Conservation (phyloP, 2,329 filamentous ascomycete genomes). For the Aspergillus bombycis region DNA sequence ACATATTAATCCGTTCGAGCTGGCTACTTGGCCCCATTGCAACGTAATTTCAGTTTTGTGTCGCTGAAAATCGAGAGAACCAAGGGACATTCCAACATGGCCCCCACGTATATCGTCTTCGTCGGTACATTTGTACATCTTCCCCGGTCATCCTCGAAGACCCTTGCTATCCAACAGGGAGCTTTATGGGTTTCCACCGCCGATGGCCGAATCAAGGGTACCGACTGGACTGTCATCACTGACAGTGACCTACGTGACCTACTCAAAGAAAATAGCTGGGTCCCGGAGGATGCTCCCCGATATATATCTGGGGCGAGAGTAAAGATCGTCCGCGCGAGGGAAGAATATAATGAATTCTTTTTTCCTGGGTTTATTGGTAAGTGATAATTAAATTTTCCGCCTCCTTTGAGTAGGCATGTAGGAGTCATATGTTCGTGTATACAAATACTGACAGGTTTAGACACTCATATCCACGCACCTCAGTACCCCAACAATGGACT, state of each 20-base stretch:
- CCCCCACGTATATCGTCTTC: constrained; percentile 50
- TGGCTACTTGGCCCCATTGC: background rate
- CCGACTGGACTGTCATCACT: constrained; percentile 35
- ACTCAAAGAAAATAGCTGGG: constrained; percentile 38
- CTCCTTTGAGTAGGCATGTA: too few relatives aligned
- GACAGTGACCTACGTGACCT: constrained; percentile 30
- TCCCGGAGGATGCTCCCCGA: constrained; percentile 17
- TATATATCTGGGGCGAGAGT: constrained; percentile 26
- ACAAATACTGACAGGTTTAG: constrained; percentile 48
- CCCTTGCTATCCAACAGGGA: constrained; percentile 57
- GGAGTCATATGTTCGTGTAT: background rate
- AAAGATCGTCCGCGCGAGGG: constrained; percentile 42
- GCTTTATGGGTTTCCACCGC: constrained; percentile 38
- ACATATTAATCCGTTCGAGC: background rate
- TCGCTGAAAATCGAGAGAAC: background rate
- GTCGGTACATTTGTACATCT: constrained; percentile 65
- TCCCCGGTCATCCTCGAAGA: constrained; percentile 49
- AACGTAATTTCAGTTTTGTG: background rate
- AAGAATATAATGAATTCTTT: constrained; percentile 47
- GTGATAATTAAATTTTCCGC: constrained; percentile 9
- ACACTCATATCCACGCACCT: constrained; percentile 92
- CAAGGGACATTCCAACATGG: background rate
- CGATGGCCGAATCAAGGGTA: constrained; percentile 39
- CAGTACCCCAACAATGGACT: constrained; percentile 95
- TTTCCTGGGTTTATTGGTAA: constrained; percentile 53